Evolutionary conservation across 2,329 filamentous ascomycete species (phyloP), one percentile per base, ranked within the genome.

Genomic region (Exophiala aquamarina): DNA sequence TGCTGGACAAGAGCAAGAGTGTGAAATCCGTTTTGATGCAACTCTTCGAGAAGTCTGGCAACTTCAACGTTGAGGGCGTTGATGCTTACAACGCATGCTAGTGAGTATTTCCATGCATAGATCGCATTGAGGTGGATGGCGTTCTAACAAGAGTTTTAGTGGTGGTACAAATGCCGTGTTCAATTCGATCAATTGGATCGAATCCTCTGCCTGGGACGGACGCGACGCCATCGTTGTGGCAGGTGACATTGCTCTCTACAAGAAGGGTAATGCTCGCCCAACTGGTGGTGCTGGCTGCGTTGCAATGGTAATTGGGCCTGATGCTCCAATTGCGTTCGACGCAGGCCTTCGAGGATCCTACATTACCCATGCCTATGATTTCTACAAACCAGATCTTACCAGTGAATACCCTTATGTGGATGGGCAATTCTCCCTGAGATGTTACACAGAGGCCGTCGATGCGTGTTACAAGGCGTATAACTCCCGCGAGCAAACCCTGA

Each of bases 11-110:
- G 77, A 91, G 87, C 67, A 92, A 92, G 79, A 91, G 87, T 36
- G 87, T 91, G 74, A 92, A 92, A 80, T 86, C 86, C 21, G 86
- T 92, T 54, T 74, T 92, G 57, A 92, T 92, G 87, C 87, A 91
- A 76, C 78, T 92, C 36, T 90, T 92, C 61, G 81, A 84, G 64
- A 65, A 72, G 26, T 68, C 67, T 41, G 84, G 87, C 61, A 92
- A 92, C 76, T 86, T 83, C 73, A 90, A 87, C 74, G 75, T 92
- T 52, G 87, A 92, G 74, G 87, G 87, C 68, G 79, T 91, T 41
- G 87, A 92, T 71, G 89, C 84, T 47, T 71, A 91, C 68, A 92
- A 92, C 66, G 87, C 87, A 57, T 92, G 87, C 79, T 92, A 92
- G 53, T 55, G 32, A 49, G 53, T 55, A 15, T 14, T 35, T 14